These are phyloP conservation scores for Lindgomyces ingoldianus DNA, from an alignment of 495 filamentous ascomycete genomes.

Conservation along the genomic window DNA sequence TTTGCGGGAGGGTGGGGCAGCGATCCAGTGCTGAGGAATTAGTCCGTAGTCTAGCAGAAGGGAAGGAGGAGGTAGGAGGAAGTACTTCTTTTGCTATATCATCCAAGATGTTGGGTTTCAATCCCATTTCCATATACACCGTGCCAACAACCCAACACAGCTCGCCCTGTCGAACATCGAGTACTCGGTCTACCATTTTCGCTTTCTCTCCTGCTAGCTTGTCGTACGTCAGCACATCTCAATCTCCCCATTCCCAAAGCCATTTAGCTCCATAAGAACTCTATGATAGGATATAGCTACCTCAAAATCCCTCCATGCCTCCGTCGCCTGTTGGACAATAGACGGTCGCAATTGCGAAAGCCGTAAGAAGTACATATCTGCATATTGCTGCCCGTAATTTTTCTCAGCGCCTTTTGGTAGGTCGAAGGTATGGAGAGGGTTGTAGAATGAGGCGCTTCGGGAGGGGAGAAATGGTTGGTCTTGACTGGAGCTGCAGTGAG, in stretches of 20 bases:
- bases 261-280: not conserved
- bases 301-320: conserved; percentile 73
- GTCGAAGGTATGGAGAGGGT: conserved; percentile 69
- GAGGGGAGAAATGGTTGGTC: conserved; percentile 33
- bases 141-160: conserved; percentile 95
- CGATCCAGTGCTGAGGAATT: conserved; percentile 72
- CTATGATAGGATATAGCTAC: conserved; percentile 47
- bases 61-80: not conserved
- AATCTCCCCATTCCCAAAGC: not conserved
- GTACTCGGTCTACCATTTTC: conserved; percentile 74
- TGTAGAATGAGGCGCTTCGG: conserved; percentile 66
- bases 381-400: conserved; percentile 93
- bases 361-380: conserved; percentile 94
- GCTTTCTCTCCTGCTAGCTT: conserved; percentile 77
- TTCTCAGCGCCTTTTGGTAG: conserved; percentile 68
- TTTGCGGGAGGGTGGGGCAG: conserved; percentile 73
- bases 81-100: conserved; percentile 86
- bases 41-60: not conserved
- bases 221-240: conserved; percentile 4
- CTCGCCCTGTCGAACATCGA: conserved; percentile 94
- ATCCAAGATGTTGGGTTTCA: conserved; percentile 96
- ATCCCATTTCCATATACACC: conserved; percentile 92
- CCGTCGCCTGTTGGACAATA: conserved; percentile 70
- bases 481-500: conserved; percentile 6
- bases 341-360: conserved; percentile 83